phyloP scores from a whole-genome alignment of 371 early-diverging fungal species.

The Apophysomyces variabilis region DNA sequence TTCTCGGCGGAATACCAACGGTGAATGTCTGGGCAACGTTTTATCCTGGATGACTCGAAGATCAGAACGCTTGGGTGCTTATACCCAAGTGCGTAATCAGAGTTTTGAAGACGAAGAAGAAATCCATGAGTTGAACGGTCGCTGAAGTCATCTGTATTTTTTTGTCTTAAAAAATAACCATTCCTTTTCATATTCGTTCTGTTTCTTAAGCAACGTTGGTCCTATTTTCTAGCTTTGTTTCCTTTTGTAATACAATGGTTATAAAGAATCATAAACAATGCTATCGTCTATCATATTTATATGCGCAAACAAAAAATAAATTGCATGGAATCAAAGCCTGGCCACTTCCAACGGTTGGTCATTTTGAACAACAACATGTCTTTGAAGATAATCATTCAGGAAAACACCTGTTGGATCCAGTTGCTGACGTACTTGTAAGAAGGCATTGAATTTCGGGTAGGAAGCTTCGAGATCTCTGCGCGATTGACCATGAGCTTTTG shows the following conservation, averaged over 20 bases:
- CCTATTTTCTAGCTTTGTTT: background rate
- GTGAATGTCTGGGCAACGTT: slow-evolving; percentile 1
- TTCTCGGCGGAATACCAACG: background rate
- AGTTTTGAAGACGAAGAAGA: slow-evolving; percentile 19
- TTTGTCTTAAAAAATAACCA: background rate
- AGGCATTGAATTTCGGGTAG: slow-evolving; percentile 73
- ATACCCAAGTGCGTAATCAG: slow-evolving; percentile 13
- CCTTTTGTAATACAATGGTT: too few relatives aligned
- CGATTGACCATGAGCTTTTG: slow-evolving; percentile 74
- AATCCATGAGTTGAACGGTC: slow-evolving; percentile 22
- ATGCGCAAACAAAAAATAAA: background rate
- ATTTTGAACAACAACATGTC: slow-evolving; percentile 59
- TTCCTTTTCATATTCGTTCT: background rate
- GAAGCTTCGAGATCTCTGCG: slow-evolving; percentile 53
- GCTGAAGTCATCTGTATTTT: background rate
- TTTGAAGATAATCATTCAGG: slow-evolving; percentile 72
- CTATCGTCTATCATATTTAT: too few relatives aligned
- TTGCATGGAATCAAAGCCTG: slow-evolving; percentile 14
- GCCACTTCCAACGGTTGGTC: slow-evolving; percentile 6
- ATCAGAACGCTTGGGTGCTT: slow-evolving; percentile 10
- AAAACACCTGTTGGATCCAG: slow-evolving; percentile 79
- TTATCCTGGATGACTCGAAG: slow-evolving; percentile 17
- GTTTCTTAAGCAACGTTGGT: background rate
- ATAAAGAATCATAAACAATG: too few relatives aligned
- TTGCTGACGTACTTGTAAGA: slow-evolving; percentile 57